These are phyloP conservation scores for Ganoderma meredithae DNA, from an alignment of 1,284 basidiomycete species.

Conservation along the genomic window DNA sequence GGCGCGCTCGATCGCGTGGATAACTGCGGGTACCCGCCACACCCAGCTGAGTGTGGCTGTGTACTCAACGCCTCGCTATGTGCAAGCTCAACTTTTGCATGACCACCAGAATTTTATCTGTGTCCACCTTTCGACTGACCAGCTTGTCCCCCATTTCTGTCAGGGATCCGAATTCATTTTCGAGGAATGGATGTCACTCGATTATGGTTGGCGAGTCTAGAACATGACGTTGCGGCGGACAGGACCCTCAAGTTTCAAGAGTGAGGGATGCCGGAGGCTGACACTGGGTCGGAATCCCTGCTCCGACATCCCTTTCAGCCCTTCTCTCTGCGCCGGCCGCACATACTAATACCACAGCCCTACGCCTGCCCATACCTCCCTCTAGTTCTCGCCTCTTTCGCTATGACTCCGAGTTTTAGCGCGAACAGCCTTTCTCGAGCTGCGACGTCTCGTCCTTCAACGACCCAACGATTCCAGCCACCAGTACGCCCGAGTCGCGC, in stretches of 20 bases:
- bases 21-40: background rate
- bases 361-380: background rate
- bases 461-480: background rate
- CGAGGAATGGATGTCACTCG: background rate
- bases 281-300: background rate
- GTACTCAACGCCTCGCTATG: background rate
- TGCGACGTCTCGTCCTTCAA: background rate
- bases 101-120: background rate
- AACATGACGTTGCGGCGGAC: slow-evolving; percentile 7
- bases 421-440: background rate
- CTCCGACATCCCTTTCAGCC: background rate
- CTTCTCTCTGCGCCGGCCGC: background rate
- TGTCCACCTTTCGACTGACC: background rate
- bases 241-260: background rate
- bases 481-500: background rate
- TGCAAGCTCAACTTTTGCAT: background rate
- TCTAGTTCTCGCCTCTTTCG: background rate
- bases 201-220: background rate
- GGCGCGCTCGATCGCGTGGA: slow-evolving; percentile 1
- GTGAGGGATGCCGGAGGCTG: background rate
- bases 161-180: background rate
- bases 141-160: background rate
- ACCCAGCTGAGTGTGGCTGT: too few species aligned
- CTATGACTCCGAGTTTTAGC: background rate
- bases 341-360: background rate